Base-by-base conservation (phyloP, 306 rosid species). In the Ammopiptanthus mongolicus region DNA sequence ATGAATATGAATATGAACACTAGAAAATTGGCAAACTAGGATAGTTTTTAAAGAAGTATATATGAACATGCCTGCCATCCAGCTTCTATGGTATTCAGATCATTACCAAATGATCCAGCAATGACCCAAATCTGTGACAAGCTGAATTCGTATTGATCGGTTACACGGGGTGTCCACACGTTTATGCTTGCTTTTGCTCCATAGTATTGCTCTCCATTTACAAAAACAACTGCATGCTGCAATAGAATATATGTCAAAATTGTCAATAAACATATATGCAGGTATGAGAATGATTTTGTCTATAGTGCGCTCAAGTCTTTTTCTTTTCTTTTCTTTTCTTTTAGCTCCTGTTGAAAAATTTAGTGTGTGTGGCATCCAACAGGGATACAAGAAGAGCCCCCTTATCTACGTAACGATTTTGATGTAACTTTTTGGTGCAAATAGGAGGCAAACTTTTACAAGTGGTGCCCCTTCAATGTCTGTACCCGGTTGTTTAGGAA, bases 181-280 rank as follows among this genome's bases (percentile, higher is more conserved):
- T 90, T 96, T 58, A 96, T n/a, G 68, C 83, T 88, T 61, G 98
- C 97, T 82, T 89, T 96, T 83, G 99, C 99, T 85, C 99, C 99
- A 74, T 85, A 96, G 48, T 90, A 96, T 80, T 92, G 97, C 39
- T 96, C 99, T 71, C 99, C 98, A 80, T 96, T 92, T 10, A 87
- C 97, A 86, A 80, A 92, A 18, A 96, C 87, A 73, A 96, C 98
- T 76, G 99, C 99, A 83, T 96, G 99, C 99, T 96, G 89, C 83
- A 65, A 71, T 31, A 61, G 6, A 9, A 69, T 36, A 48, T 23
- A 53, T 56, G 69, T 58, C 77, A 21, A 44, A 47, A 15, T 76
- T 52, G n/a, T 65, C 39, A 59, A n/a, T 7, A 37, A 55, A 48
- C 18, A 28, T 12, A 39, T 60, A 36, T 19, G 57, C 71, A 59